Evolutionary conservation across 495 filamentous ascomycete genomes (phyloP), one percentile per base, ranked within the genome.

Genomic region (Melanomma pulvis-pyrius): DNA sequence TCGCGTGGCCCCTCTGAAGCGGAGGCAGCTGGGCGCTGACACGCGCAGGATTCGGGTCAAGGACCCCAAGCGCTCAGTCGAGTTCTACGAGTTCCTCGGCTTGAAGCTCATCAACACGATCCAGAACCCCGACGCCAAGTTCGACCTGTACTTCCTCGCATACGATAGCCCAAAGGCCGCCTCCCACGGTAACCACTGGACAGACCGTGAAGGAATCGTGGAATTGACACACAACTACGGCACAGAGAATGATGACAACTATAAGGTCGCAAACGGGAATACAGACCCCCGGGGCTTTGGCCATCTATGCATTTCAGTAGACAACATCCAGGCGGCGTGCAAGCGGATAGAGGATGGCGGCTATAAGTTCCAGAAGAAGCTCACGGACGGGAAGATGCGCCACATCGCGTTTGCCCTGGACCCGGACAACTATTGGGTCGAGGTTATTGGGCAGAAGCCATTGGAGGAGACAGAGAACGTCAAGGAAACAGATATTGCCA

Each of bases 221-320:
- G 94, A 98, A 75, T 86, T 98, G 63, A 96, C 92, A 59, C 94
- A 98, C 83, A 97, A 97, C 82, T 90, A 97, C 77, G 94, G 94
- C 72, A 97, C 92, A 17, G 94, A 98, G 78, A 82, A 82, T 62
- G 91, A 98, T 75, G 85, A 89, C 21, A 81, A 86, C 74, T 98
- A 90, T 82, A 89, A 86, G 73, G 79, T 93, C 66, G 87, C 84
- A 69, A 97, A 93, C 75, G 94, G 94, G 60, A 98, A 98, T 80
- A 86, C 82, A 21, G 92, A 97, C 61, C 93, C 78, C 87, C 77
- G 86, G 62, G 92, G 94, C 11, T 98, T 97, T 75, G 93, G 94
- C 21, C 94, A 98, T 77, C 84, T 91, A 28, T 91, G 89, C 73
- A 84, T 98, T 75, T 85, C 85, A 25, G 92, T 97, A 36, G 93